Evolutionary conservation across 2,329 filamentous ascomycete genomes (phyloP).

Genomic region (Colletotrichum higginsianum): DNA sequence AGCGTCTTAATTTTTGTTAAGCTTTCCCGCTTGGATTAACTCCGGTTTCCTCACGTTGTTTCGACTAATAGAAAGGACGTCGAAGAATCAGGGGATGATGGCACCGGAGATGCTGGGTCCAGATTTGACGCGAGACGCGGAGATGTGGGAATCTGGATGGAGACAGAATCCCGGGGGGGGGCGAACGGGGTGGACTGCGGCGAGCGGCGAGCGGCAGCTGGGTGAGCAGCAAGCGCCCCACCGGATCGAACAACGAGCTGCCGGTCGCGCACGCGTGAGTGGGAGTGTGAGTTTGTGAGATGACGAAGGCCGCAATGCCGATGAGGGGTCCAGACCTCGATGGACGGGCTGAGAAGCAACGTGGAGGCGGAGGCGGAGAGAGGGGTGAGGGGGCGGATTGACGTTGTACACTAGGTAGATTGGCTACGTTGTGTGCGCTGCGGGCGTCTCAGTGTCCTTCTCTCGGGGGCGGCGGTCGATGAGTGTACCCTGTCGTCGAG

Average conservation of each 20-base stretch:
- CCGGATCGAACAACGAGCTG: constrained; percentile 11
- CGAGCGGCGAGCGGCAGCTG: constrained; percentile 18
- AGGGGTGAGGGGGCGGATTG: not conserved
- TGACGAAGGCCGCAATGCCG: not conserved
- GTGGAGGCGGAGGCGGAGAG: constrained; percentile 18
- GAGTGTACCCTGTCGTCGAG: constrained; percentile 33
- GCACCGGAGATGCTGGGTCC: constrained; percentile 27
- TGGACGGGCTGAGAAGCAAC: constrained; percentile 1
- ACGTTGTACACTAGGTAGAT: too few relatives aligned
- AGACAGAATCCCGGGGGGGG: constrained; percentile 14
- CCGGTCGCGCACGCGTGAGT: not conserved
- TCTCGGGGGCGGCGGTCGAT: constrained; percentile 6
- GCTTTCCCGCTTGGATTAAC: not conserved
- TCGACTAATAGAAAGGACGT: constrained; percentile 12
- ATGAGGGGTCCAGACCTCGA: not conserved
- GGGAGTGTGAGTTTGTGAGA: not conserved
- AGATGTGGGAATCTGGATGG: constrained; percentile 37
- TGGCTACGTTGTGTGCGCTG: not conserved
- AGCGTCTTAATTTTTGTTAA: not conserved
- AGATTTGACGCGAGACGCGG: constrained; percentile 19
- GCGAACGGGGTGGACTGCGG: constrained; percentile 14
- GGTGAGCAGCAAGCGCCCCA: constrained; percentile 17
- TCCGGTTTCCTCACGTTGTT: not conserved
- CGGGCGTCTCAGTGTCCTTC: constrained; percentile 18
- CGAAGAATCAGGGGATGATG: not conserved